Base-by-base conservation (phyloP, 2,329 filamentous ascomycete genomes). In the Grosmannia clavigera region DNA sequence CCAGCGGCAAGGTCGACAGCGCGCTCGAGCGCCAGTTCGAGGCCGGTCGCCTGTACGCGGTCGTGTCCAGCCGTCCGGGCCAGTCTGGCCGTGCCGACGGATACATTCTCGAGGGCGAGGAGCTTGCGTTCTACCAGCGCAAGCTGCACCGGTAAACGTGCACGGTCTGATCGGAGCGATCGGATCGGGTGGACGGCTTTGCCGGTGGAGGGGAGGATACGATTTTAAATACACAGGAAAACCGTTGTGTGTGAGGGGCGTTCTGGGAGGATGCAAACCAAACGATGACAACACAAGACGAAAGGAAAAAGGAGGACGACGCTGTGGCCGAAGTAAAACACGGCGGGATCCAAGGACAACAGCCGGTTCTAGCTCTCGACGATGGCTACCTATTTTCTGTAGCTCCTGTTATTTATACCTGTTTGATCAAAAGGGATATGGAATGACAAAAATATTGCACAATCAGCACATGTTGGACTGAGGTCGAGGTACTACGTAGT, bases 121-220 rank as follows among this genome's bases (percentile, higher is more conserved):
- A 99, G 86, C 85, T 99, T 73, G 91, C 92, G 78, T 99, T 99
- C 89, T 99, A 99, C 90, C 92, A 96, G 87, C 89, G 89, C 82
- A 92, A 92, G 81, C 90, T 97, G 78, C 89, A 94, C 86, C 97
- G 96, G 85, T 97, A 96, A 82, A 83, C 5, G 43, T 55, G 27
- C 12, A 16, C 12, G 2, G 55, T 48, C 14, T 19, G 7, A 46
- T 27, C 40, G 19, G 51, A 38, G 53, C 25, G 46, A 55, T 38
- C 19, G 38, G 31, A 31, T 7, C 31, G 31, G 31, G 5, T 7
- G 31, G 31, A 31, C 31, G 31, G 31, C 31, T 7, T 31, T 7
- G 31, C 31, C 22, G 48, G n/a, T 14, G 16, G 48, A 53, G 29
- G 55, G 40, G 35, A 33, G 5, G 9, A n/a, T 9, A 48, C 43